Base-by-base conservation (phyloP, 306 rosid species). In the Glycine soja region DNA sequence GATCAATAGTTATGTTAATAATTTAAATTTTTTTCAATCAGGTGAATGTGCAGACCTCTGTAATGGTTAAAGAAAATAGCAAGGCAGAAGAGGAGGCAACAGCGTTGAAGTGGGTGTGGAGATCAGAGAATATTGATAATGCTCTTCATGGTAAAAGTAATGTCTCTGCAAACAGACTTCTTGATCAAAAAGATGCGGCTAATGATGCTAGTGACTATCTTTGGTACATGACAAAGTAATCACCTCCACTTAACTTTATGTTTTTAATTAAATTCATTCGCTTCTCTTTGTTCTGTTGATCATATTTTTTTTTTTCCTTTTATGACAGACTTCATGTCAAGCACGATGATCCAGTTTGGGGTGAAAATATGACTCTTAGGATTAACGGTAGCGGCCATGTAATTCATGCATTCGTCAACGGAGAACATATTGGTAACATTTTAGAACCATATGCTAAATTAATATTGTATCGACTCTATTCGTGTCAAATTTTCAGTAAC, bases 31-130 rank as follows among this genome's bases (percentile, higher is more conserved):
- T 64, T 5, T 0, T 59, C 10, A 16, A 43, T 43, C 30, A 88
- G 93, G 91, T 91, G 19, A 89, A 83, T 82, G 83, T 85, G 2
- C 95, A 91, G 83, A 89, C 93, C 34, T 83, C 89, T 7, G 0
- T 88, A 3, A 91, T 82, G 87, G 84, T 59, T 46, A 85, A 86
- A 74, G 80, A 10, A 50, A 10, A 42, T 10, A 86, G 63, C 66
- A 45, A 79, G 59, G 89, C 87, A 2, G 90, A 87, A 75, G 79
- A 80, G 6, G 81, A 89, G 36, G 86, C 90, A n/a, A 10, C 1
- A 6, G 51, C 87, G 24, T 81, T 89, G n/a, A 67, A 70, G 0
- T 91, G 93, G 91, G 4, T 45, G 4, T 91, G 95, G 95, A 81
- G 88, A 63, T 74, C 93, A 24, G 93, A 91, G 77, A 76, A 36